Percentiles rank a stretch among this genome's conserved stretches.
These are phyloP conservation scores for Calvatia gigantea DNA, from an alignment of 768 basidiomycete genomes.

Conservation along the genomic window DNA sequence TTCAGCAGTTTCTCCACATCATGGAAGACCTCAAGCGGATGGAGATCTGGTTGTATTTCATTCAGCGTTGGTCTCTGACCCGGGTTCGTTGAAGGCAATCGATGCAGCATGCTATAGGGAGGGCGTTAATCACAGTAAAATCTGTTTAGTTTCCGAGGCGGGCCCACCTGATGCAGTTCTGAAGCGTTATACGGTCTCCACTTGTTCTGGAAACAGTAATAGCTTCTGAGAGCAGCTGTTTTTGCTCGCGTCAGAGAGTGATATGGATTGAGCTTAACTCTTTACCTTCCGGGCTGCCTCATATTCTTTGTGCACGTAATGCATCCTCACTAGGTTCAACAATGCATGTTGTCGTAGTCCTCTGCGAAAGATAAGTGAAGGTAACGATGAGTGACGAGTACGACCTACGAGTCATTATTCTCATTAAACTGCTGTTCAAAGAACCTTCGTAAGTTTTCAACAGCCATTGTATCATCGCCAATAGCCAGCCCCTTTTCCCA, in stretches of 20 bases:
- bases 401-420: slow-evolving; percentile 71
- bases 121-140: slow-evolving; percentile 2
- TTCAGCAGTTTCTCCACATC: slow-evolving; percentile 77
- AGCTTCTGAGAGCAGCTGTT: slow-evolving; percentile 71
- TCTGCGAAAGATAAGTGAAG: slow-evolving; percentile 30
- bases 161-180: slow-evolving; percentile 72
- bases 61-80: slow-evolving; percentile 54
- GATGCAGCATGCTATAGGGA: slow-evolving; percentile 58
- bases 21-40: slow-evolving; percentile 72
- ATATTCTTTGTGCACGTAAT: slow-evolving; percentile 68
- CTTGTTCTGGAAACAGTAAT: slow-evolving; percentile 72
- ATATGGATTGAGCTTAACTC: neutral
- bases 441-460: slow-evolving; percentile 70
- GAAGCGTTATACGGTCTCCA: slow-evolving; percentile 68
- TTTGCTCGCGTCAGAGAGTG: neutral
- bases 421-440: slow-evolving; percentile 87
- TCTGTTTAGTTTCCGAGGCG: neutral
- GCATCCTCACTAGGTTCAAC: slow-evolving; percentile 73
- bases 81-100: slow-evolving; percentile 52
- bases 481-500: slow-evolving; percentile 63
- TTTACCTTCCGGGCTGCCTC: slow-evolving; percentile 64
- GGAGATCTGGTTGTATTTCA: slow-evolving; percentile 71
- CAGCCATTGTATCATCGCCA: slow-evolving; percentile 67
- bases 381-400: neutral
- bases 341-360: slow-evolving; percentile 79